Base-by-base conservation (phyloP, 2,329 filamentous ascomycete genomes). In the Lasiodiplodia citricola region DNA sequence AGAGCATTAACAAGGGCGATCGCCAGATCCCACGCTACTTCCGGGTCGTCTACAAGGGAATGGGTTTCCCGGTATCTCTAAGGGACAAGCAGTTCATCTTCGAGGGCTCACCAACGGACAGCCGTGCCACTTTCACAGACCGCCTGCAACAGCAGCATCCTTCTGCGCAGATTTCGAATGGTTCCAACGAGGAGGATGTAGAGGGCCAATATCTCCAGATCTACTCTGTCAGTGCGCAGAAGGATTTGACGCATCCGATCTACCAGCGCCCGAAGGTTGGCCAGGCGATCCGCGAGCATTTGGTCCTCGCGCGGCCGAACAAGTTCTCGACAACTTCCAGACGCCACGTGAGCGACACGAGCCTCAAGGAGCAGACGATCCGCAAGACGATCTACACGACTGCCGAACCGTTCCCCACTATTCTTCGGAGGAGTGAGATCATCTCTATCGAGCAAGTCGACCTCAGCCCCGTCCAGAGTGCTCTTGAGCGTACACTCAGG, bases 31-130 rank as follows among this genome's bases (percentile, higher is more conserved):
- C 93, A 13, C 91, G 95, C 71, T 98, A 97, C 81, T 98, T 97
- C 87, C 91, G 92, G 72, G 94, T 98, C 35, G 86, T 90, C 14
- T 98, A 96, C 83, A 92, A 91, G 75, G 95, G 95, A 5, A 88
- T 97, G 67, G 94, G 95, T 0, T 98, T 97, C 80, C 92, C 94
- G 1, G 76, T 88, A 1, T 91, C 87, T 60, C 79, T 98, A 25
- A 88, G 94, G 64, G 94, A 97, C 79, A 97, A 97, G 81, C 91
- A 95, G 69, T 98, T 93, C 79, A 91, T 98, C 67, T 97, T 96
- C 74, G 93, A 98, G 80, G 94, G 92, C 0, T 88, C 89, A 1
- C 86, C 91, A 0, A 89, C 85, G 7, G 95, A 98, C 79, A 88
- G 92, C 25, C 89, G 93, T 51, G 88, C 90, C 1, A 90, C 89